These are phyloP conservation scores for Rhodosporidiobolus sp. DNA, from an alignment of 768 basidiomycete species.

Conservation along the genomic window DNA sequence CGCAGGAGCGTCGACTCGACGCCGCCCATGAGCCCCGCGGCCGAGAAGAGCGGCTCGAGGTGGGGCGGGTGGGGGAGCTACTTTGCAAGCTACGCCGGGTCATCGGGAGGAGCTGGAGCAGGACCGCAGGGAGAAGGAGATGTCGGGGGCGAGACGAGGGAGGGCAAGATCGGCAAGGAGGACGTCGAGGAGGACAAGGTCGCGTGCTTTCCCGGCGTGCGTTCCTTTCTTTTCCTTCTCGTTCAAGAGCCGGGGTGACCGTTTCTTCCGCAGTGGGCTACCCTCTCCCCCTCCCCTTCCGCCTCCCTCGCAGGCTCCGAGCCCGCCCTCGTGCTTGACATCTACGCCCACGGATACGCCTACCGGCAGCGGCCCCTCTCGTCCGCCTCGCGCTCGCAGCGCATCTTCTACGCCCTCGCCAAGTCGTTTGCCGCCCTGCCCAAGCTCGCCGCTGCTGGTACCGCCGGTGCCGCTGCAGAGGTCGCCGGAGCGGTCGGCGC, in stretches of 20 bases:
- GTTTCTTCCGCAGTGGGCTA: conserved; percentile 14
- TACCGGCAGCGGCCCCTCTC: conserved; percentile 33
- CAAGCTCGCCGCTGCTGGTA: conserved; percentile 21
- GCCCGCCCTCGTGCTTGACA: conserved; percentile 31
- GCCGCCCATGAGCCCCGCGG: too few species aligned
- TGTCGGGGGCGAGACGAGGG: neutral
- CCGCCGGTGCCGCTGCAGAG: conserved; percentile 1
- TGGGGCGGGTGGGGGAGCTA: neutral
- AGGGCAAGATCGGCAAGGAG: neutral
- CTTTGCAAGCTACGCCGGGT: neutral
- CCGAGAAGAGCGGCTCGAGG: too few species aligned
- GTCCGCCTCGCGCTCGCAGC: conserved; percentile 42
- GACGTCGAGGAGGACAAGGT: conserved; percentile 24
- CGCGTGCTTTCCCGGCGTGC: conserved; percentile 36
- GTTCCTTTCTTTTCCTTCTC: neutral
- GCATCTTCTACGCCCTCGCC: conserved; percentile 42
- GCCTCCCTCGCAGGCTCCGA: conserved; percentile 11
- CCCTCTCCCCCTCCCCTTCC: conserved; percentile 18
- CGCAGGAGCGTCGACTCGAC: too few species aligned
- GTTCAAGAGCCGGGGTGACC: too few species aligned
- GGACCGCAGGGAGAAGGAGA: neutral
- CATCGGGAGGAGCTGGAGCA: neutral
- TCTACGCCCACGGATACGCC: conserved; percentile 29
- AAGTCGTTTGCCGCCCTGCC: conserved; percentile 40
- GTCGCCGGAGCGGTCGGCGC: neutral